Base-by-base conservation (phyloP, 2,329 filamentous ascomycete species). In the Beauveria scarabaeidicola region DNA sequence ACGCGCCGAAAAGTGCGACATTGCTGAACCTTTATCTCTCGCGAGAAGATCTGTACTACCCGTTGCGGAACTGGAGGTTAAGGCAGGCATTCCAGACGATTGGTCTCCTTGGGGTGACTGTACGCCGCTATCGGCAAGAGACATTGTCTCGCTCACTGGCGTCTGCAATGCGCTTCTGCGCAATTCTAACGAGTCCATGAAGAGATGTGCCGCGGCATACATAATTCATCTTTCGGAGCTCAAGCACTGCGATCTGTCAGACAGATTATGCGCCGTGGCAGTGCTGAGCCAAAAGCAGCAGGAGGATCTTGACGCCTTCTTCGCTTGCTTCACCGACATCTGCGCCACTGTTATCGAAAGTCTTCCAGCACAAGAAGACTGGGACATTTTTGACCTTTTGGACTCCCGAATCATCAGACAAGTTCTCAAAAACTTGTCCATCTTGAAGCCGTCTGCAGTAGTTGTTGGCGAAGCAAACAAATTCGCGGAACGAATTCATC, bases 361-460 rank as follows among this genome's bases (percentile, higher is more conserved):
- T 27, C 46, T n/a, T 4, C 29, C 53, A 1, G 23, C 17, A 1
- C 23, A 61, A 5, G 21, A 62, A 1, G 44, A 59, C 15, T 71
- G 67, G 68, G 68, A 73, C 58, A 27, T 68, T 21, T 72, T 66
- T 52, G 72, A 74, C 40, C 62, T 73, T 3, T 47, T 73, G 3
- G 72, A 74, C 50, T 66, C 68, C 27, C 65, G 69, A 7, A 61
- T 74, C 5, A 66, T 72, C 47, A 60, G 61, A 0, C 40, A 64
- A 5, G n/a, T 70, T 27, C 47, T 69, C 17, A 17, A 62, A 7
- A 60, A 61, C 2, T 44, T 67, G 46, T 8, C 21, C 0, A 21
- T 4, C 17, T 29, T 53, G 19, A 17, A 27, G 11, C 25, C 29
- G 3, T 17, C 50, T 27, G 40, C 50, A 36, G n/a, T 13, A 43